These are phyloP conservation scores for Chaetomium olivaceum DNA, from an alignment of 2,329 filamentous ascomycete genomes.

Conservation along the genomic window DNA sequence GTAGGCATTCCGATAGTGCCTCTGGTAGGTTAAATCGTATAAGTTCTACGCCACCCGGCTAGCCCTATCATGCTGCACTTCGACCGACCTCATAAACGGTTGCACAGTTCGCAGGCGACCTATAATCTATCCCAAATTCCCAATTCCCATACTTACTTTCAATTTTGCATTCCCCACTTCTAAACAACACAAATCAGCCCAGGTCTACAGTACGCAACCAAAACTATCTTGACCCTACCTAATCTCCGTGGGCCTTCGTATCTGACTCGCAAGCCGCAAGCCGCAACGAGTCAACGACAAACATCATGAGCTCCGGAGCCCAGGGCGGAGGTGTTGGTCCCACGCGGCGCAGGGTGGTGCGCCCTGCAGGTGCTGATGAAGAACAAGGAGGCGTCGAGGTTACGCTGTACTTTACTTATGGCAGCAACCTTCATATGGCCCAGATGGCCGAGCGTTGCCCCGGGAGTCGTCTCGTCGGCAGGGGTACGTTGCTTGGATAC, in stretches of 20 bases:
- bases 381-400: neutral
- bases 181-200: too few relatives aligned
- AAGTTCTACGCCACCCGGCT: neutral
- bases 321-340: neutral
- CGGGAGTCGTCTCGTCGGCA: neutral
- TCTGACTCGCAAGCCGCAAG: too few relatives aligned
- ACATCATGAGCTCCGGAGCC: neutral
- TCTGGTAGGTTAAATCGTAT: neutral
- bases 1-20: neutral
- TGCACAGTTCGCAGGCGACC: neutral
- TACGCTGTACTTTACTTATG: conserved; percentile 2
- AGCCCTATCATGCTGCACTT: neutral
- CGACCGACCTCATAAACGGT: neutral
- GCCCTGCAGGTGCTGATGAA: too few relatives aligned
- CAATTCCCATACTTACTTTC: neutral
- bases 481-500: neutral
- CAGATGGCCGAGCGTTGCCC: conserved; percentile 5
- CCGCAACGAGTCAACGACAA: neutral
- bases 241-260: neutral
- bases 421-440: neutral
- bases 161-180: neutral
- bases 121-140: neutral
- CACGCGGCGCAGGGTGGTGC: neutral
- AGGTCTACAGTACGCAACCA: too few relatives aligned
- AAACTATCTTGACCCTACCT: too few relatives aligned